phyloP scores from a whole-genome alignment of 768 basidiomycete genomes.

The Lactarius tabidus region DNA sequence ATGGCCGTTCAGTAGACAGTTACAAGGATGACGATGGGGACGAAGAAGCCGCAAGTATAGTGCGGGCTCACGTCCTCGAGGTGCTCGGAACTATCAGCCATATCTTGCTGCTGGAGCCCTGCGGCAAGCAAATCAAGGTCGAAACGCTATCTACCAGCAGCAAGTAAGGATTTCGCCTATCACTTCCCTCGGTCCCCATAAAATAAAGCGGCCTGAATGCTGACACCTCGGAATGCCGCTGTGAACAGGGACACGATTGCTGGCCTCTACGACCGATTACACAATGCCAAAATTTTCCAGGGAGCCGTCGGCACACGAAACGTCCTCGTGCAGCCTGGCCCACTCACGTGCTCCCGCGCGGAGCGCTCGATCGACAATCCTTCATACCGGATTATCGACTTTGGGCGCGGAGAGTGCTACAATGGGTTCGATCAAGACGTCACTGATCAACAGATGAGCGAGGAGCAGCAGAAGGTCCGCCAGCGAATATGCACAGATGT shows the following conservation, averaged over 20 bases:
- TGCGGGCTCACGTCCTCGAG: too few species aligned
- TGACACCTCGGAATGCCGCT: neutral
- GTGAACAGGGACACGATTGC: slow-evolving; percentile 28
- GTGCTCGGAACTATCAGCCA: slow-evolving; percentile 30
- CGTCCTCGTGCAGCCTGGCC: slow-evolving; percentile 42
- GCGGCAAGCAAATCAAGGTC: slow-evolving; percentile 37
- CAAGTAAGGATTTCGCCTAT: neutral
- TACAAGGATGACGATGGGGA: neutral
- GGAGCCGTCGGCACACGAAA: slow-evolving; percentile 42
- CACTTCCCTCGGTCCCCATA: too few species aligned
- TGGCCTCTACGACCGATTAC: slow-evolving; percentile 41
- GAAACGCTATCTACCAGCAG: slow-evolving; percentile 8
- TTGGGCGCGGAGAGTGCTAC: slow-evolving; percentile 35
- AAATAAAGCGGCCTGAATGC: neutral
- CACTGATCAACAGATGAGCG: too few species aligned
- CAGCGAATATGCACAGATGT: too few species aligned
- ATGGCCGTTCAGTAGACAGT: slow-evolving; percentile 11
- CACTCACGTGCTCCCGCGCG: slow-evolving; percentile 32
- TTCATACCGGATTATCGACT: slow-evolving; percentile 50
- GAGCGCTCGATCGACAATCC: slow-evolving; percentile 32
- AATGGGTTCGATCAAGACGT: neutral
- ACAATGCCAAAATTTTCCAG: slow-evolving; percentile 38
- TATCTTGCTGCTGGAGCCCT: slow-evolving; percentile 47
- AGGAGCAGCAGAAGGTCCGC: neutral
- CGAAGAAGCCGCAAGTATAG: too few species aligned